phyloP scores from a whole-genome alignment of 495 filamentous ascomycete genomes.

The Podospora anserina region DNA sequence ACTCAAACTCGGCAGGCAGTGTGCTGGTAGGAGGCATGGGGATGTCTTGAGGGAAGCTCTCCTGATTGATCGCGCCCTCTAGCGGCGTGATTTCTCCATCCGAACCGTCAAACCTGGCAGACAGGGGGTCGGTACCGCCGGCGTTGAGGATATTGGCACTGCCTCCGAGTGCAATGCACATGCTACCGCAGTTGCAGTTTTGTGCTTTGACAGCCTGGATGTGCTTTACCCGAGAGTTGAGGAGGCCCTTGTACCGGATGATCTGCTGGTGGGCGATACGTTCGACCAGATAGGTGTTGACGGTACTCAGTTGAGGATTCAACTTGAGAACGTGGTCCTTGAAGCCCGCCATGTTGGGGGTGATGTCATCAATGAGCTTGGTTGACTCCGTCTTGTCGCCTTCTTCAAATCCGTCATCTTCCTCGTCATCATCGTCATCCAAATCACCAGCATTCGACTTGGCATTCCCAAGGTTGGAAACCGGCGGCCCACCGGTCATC shows the following conservation, averaged over 20 bases:
- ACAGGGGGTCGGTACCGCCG: constrained; percentile 39
- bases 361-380: constrained; percentile 52
- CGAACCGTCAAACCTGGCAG: constrained; percentile 50
- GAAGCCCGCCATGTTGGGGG: constrained; percentile 76
- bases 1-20: constrained; percentile 89
- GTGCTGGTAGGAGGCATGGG: constrained; percentile 75
- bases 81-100: constrained; percentile 62
- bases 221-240: constrained; percentile 71
- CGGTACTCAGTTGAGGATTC: constrained; percentile 54
- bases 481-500: constrained; percentile 57
- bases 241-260: constrained; percentile 72
- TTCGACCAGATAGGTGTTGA: constrained; percentile 65
- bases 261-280: constrained; percentile 79
- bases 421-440: constrained; percentile 38
- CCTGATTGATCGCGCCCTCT: constrained; percentile 64
- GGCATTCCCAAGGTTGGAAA: constrained; percentile 48
- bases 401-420: constrained; percentile 51
- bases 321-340: constrained; percentile 67
- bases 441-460: constrained; percentile 25
- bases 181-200: constrained; percentile 57
- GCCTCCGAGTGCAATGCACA: constrained; percentile 66
- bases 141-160: constrained; percentile 42
- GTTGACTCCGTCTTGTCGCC: constrained; percentile 47
- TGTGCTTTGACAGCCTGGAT: constrained; percentile 49
- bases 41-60: constrained; percentile 73